phyloP scores from a whole-genome alignment of 352 stramenopile genomes.

The Phytophthora citrophthora region DNA sequence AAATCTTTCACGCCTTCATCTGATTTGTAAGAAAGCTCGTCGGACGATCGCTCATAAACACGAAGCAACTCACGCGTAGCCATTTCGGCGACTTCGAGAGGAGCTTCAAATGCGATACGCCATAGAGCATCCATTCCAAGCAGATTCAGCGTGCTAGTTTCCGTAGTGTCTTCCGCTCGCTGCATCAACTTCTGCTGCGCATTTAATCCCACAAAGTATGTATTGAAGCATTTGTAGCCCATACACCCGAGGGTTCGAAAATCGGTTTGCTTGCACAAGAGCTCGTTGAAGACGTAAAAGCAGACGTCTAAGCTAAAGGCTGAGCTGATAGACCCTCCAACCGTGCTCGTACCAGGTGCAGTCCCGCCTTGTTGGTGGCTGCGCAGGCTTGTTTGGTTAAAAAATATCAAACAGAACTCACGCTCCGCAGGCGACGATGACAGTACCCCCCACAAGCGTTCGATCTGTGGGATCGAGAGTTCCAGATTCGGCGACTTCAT shows the following conservation, averaged over 20 bases:
- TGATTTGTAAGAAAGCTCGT: conserved; percentile 31
- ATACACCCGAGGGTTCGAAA: conserved; percentile 72
- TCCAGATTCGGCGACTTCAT: conserved; percentile 80
- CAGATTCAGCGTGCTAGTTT: conserved; percentile 45
- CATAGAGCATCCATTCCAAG: conserved; percentile 85
- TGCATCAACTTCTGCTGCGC: conserved; percentile 52
- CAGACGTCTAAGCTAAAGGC: conserved; percentile 83
- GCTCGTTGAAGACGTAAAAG: conserved; percentile 82
- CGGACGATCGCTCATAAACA: conserved; percentile 75
- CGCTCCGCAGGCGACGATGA: conserved; percentile 74
- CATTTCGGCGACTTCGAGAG: conserved; percentile 77
- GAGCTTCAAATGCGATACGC: conserved; percentile 82
- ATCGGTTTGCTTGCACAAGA: conserved; percentile 83
- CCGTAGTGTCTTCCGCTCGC: conserved; percentile 12
- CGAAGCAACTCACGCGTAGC: conserved; percentile 80
- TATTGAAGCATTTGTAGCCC: conserved; percentile 90
- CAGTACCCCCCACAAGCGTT: conserved; percentile 78
- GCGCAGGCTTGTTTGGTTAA: conserved; percentile 81
- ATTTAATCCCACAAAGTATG: conserved; percentile 86
- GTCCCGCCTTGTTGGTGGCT: conserved; percentile 39
- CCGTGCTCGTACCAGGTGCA: conserved; percentile 20
- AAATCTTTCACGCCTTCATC: conserved; percentile 76
- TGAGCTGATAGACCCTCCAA: conserved; percentile 60
- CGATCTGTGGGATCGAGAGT: conserved; percentile 77
- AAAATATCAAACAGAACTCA: conserved; percentile 86